Conservation (phyloP, 805 yeast genomes). For the Saccharomycopsis malanga region DNA sequence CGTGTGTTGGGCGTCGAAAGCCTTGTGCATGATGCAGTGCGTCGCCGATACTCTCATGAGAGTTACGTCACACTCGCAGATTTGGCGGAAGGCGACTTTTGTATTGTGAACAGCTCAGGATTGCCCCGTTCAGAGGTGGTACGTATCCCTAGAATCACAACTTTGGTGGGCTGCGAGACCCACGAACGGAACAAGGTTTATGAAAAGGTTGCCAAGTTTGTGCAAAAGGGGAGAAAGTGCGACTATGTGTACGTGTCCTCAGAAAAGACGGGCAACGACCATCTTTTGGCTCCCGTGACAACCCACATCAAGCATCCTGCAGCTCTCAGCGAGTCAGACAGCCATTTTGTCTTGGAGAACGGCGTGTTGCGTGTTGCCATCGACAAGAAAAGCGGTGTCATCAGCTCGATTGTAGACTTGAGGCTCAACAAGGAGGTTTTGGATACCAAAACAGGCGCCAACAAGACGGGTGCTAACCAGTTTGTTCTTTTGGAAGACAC, state of each 20-base stretch:
- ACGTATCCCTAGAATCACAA: constrained; percentile 27
- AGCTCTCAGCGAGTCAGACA: constrained; percentile 36
- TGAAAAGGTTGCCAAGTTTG: constrained; percentile 7
- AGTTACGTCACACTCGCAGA: constrained; percentile 3
- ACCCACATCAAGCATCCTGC: constrained; percentile 40
- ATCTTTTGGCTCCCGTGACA: constrained; percentile 19
- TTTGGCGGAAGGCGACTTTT: constrained; percentile 20
- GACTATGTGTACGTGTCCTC: constrained; percentile 23
- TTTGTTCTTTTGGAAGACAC: constrained; percentile 80
- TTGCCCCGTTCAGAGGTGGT: constrained; percentile 53
- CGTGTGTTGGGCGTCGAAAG: constrained; percentile 32
- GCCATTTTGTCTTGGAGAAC: constrained; percentile 49
- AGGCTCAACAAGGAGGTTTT: constrained; percentile 51
- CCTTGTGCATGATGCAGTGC: constrained; percentile 2
- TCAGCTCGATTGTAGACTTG: constrained; percentile 59
- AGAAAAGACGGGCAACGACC: constrained; percentile 2
- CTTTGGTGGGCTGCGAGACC: neutral
- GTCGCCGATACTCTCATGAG: neutral
- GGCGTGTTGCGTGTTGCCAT: constrained; percentile 52
- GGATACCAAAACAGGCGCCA: constrained; percentile 47
- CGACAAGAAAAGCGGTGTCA: constrained; percentile 46
- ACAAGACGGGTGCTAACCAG: constrained; percentile 68
- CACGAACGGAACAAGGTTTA: constrained; percentile 1
- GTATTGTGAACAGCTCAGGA: constrained; percentile 49
- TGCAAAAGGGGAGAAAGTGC: constrained; percentile 23